Evolutionary conservation across 2,329 filamentous ascomycete species (phyloP).

Genomic region (Monilinia polystroma): DNA sequence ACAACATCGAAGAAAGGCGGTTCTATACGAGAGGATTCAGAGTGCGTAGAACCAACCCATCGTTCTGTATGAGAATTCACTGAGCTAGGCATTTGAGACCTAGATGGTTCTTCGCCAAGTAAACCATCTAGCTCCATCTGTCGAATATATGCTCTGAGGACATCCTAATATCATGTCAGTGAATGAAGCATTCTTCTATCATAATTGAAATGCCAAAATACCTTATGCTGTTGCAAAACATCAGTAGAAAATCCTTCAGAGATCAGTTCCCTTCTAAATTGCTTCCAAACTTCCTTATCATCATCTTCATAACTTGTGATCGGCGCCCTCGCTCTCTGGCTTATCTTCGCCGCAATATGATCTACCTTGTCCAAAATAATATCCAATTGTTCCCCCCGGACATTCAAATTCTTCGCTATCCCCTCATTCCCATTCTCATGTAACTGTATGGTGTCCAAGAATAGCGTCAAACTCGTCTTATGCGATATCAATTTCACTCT

Average conservation of each 20-base stretch:
- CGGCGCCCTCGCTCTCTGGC: conserved; percentile 43
- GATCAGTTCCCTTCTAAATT: conserved; percentile 58
- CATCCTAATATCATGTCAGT: conserved; percentile 47
- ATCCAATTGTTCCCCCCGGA: conserved; percentile 45
- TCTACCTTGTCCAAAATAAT: conserved; percentile 61
- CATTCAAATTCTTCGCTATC: conserved; percentile 37
- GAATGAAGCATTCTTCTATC: background rate
- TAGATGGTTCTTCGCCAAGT: conserved; percentile 47
- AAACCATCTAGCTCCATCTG: conserved; percentile 57
- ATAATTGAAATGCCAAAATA: conserved; percentile 37
- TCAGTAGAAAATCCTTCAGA: conserved; percentile 57
- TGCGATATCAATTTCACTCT: conserved; percentile 50
- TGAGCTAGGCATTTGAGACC: conserved; percentile 37
- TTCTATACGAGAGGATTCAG: conserved; percentile 15
- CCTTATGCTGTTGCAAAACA: conserved; percentile 57
- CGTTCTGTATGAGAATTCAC: conserved; percentile 29
- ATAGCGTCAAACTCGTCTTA: conserved; percentile 53
- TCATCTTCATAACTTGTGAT: conserved; percentile 43
- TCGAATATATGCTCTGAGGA: conserved; percentile 60
- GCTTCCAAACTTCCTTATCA: conserved; percentile 56
- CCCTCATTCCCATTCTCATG: conserved; percentile 49
- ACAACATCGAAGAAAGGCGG: conserved; percentile 33
- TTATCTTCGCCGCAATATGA: conserved; percentile 53
- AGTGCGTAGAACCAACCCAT: conserved; percentile 33
- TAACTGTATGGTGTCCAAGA: conserved; percentile 58